These are phyloP conservation scores for Ophiocordyceps camponoti-floridani DNA, from an alignment of 2,329 filamentous ascomycete species.

Conservation along the genomic window DNA sequence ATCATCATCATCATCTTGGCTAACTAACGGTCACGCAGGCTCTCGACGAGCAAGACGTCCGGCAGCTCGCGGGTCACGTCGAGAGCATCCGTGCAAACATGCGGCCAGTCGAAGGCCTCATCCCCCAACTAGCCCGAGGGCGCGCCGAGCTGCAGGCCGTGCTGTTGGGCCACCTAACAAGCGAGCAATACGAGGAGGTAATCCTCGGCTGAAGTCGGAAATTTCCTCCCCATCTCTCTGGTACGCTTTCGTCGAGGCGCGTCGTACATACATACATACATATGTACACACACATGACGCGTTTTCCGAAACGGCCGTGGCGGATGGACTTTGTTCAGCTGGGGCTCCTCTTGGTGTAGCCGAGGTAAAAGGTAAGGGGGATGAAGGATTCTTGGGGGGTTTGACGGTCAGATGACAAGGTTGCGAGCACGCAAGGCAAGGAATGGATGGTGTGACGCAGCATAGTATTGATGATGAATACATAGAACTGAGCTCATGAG, in stretches of 20 bases:
- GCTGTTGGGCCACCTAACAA: constrained; percentile 25
- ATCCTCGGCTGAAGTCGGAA: constrained; percentile 17
- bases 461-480: not conserved
- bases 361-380: too few relatives aligned
- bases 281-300: too few relatives aligned
- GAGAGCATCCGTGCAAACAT: constrained; percentile 37
- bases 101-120: constrained; percentile 31
- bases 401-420: too few relatives aligned
- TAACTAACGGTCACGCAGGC: not conserved
- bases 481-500: not conserved
- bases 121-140: constrained; percentile 28
- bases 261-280: too few relatives aligned
- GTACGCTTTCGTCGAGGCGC: not conserved
- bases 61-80: constrained; percentile 34
- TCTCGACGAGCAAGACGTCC: constrained; percentile 19
- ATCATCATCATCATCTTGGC: too few relatives aligned
- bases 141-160: constrained; percentile 30
- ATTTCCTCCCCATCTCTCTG: too few relatives aligned
- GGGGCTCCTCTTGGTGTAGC: too few relatives aligned
- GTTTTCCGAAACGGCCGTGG: too few relatives aligned
- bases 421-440: too few relatives aligned
- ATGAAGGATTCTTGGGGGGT: too few relatives aligned
- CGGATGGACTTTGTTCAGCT: not conserved
- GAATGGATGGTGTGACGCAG: too few relatives aligned
- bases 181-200: constrained; percentile 27